These are phyloP conservation scores for Hortaea werneckii DNA, from an alignment of 2,329 filamentous ascomycete species.

Conservation along the genomic window DNA sequence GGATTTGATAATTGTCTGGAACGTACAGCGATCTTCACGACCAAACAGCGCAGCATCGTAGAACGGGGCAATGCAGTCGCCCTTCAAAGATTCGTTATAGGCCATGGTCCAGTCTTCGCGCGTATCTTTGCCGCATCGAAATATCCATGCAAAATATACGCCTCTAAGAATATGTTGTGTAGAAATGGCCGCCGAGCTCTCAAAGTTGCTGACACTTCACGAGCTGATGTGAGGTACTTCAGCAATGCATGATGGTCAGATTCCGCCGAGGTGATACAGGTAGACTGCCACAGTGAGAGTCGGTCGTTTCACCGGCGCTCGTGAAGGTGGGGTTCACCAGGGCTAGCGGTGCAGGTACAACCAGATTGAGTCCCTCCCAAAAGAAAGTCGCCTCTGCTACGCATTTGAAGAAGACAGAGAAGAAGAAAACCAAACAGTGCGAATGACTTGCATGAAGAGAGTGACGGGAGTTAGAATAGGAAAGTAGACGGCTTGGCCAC, in stretches of 20 bases:
- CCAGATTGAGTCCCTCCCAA: not conserved
- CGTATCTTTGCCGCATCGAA: not conserved
- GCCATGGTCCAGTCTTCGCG: slow-evolving; percentile 4
- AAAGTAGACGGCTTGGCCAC: not conserved
- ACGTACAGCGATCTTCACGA: slow-evolving; percentile 10
- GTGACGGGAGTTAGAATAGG: not conserved
- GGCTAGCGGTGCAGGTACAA: not conserved
- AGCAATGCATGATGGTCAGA: not conserved
- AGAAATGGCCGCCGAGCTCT: not conserved
- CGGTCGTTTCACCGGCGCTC: not conserved
- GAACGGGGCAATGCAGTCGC: slow-evolving; percentile 59
- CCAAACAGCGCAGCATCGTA: slow-evolving; percentile 52
- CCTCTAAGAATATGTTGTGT: not conserved
- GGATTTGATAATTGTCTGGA: slow-evolving; percentile 56
- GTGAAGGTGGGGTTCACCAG: not conserved
- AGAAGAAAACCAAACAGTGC: not conserved
- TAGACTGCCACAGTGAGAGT: not conserved
- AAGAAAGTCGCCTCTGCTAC: not conserved
- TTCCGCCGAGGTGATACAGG: not conserved
- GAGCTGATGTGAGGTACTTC: not conserved
- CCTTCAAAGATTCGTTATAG: slow-evolving; percentile 17
- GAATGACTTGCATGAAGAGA: not conserved
- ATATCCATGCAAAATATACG: not conserved
- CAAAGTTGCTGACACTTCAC: not conserved
- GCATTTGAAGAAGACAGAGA: not conserved